A percentile compares a stretch with the other conserved stretches of the same genome.
These are phyloP conservation scores for Adansonia madagascariensis DNA, from an alignment of 441 rosid genomes.

Conservation along the genomic window DNA sequence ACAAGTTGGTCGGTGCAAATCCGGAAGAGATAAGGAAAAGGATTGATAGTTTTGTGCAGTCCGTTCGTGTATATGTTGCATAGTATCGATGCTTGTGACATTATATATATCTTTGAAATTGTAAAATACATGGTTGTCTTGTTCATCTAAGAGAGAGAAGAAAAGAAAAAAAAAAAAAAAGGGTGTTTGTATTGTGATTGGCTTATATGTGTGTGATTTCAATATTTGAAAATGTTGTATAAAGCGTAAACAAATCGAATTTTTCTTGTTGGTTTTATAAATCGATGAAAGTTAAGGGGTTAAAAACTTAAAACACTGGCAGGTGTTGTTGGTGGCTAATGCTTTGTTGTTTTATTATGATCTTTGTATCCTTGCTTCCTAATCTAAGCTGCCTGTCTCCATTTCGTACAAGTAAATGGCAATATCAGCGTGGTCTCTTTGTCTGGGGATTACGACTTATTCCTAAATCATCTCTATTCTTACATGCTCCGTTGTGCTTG, in stretches of 20 bases:
- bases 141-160: not conserved
- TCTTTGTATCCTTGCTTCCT: not conserved
- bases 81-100: slow-evolving; percentile 4
- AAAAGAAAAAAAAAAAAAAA: not conserved
- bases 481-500: too few relatives aligned
- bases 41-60: slow-evolving; percentile 61
- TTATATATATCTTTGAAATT: not conserved
- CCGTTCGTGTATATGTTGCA: slow-evolving; percentile 44
- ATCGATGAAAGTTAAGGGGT: not conserved
- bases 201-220: not conserved
- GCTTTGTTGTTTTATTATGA: too few relatives aligned
- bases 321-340: too few relatives aligned
- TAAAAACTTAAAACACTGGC: not conserved
- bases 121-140: slow-evolving; percentile 4
- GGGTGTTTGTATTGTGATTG: not conserved
- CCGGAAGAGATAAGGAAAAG: slow-evolving; percentile 86
- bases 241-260: not conserved
- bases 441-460: too few relatives aligned
- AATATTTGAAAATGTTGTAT: not conserved
- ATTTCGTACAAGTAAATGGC: too few relatives aligned
- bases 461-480: too few relatives aligned
- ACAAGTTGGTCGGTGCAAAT: slow-evolving; percentile 86
- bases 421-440: too few relatives aligned
- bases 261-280: not conserved
- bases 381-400: too few relatives aligned